Conservation (phyloP, 2,329 filamentous ascomycete species). For the Clonostachys chloroleuca region DNA sequence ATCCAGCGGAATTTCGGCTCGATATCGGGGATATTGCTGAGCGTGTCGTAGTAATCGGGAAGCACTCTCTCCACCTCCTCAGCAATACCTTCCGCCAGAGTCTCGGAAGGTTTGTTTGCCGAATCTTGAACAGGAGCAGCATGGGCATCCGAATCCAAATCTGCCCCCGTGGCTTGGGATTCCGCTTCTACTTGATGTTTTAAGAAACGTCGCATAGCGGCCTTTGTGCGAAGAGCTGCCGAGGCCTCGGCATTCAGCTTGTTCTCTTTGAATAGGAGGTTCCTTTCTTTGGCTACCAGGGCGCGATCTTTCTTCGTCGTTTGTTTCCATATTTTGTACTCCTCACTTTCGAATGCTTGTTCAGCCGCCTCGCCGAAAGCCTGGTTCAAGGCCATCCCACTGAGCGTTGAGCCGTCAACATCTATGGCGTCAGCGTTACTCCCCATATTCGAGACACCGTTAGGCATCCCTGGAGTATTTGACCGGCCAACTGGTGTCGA, state of each 20-base stretch:
- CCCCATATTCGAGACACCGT: slow-evolving; percentile 60
- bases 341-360: slow-evolving; percentile 83
- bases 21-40: slow-evolving; percentile 83
- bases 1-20: slow-evolving; percentile 76
- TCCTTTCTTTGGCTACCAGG: slow-evolving; percentile 76
- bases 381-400: slow-evolving; percentile 58
- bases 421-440: slow-evolving; percentile 86
- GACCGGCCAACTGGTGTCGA: slow-evolving; percentile 74
- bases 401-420: slow-evolving; percentile 67
- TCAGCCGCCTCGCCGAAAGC: slow-evolving; percentile 64
- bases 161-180: slow-evolving; percentile 32
- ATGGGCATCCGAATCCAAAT: slow-evolving; percentile 28
- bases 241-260: slow-evolving; percentile 84
- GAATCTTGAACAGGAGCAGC: slow-evolving; percentile 37
- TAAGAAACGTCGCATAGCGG: slow-evolving; percentile 85
- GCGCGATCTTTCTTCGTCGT: slow-evolving; percentile 96
- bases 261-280: slow-evolving; percentile 79
- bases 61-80: slow-evolving; percentile 79
- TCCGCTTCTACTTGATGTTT: slow-evolving; percentile 72
- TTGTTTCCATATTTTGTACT: slow-evolving; percentile 98
- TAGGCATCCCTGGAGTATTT: slow-evolving; percentile 68
- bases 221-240: slow-evolving; percentile 77
- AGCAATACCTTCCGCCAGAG: slow-evolving; percentile 91
- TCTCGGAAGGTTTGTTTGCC: slow-evolving; percentile 56
- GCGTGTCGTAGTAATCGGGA: slow-evolving; percentile 90